phyloP scores from a whole-genome alignment of 805 yeast genomes.

The Sugiyamaella valdiviana region DNA sequence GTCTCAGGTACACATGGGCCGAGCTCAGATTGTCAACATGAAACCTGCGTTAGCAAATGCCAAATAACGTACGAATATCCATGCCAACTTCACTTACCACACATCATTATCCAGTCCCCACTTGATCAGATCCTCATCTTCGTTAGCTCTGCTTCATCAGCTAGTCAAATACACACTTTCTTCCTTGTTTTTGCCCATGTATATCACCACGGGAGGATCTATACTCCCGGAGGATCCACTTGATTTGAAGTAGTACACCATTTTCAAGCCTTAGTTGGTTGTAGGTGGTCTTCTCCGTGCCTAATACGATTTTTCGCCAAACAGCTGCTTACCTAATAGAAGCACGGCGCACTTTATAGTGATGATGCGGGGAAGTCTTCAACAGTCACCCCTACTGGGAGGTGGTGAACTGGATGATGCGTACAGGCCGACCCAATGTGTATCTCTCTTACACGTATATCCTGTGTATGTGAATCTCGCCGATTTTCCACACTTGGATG shows the following conservation, averaged over 20 bases:
- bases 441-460: too few relatives aligned
- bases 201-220: slow-evolving; percentile 36
- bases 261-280: slow-evolving; percentile 13
- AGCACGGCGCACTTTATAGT: too few relatives aligned
- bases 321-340: too few relatives aligned
- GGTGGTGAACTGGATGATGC: too few relatives aligned
- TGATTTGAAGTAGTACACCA: slow-evolving; percentile 43
- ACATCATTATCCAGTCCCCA: slow-evolving; percentile 59
- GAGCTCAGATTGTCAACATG: slow-evolving; percentile 73
- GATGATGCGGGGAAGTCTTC: too few relatives aligned
- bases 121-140: slow-evolving; percentile 50
- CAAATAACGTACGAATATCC: background rate
- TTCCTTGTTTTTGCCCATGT: slow-evolving; percentile 68
- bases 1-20: slow-evolving; percentile 67
- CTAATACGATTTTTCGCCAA: background rate
- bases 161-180: slow-evolving; percentile 41
- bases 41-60: slow-evolving; percentile 36
- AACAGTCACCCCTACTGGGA: too few relatives aligned
- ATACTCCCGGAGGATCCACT: slow-evolving; percentile 32
- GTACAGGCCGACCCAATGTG: too few relatives aligned
- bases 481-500: too few relatives aligned
- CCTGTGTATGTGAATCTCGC: too few relatives aligned
- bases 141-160: background rate
- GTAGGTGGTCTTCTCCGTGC: background rate
- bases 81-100: slow-evolving; percentile 39